Conservation (phyloP, 306 rosid genomes). For the Trichosanthes cucumerina region DNA sequence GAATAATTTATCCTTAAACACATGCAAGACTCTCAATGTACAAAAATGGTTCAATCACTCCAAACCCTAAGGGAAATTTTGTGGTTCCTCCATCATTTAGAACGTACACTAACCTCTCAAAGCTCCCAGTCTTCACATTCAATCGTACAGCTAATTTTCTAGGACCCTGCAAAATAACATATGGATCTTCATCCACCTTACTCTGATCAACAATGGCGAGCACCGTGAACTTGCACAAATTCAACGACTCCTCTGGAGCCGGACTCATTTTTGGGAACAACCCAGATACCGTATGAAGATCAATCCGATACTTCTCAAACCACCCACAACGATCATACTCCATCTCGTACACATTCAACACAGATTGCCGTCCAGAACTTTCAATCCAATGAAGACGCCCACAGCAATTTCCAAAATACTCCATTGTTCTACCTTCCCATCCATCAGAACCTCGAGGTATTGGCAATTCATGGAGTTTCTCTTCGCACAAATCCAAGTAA, state of each 20-base stretch:
- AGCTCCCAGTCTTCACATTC: not conserved
- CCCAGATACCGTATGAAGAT: no score
- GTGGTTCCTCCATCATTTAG: not conserved
- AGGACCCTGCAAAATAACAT: conserved; percentile 12
- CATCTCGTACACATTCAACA: not conserved
- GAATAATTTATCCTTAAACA: not conserved
- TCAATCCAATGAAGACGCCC: no score
- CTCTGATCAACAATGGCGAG: conserved; percentile 3
- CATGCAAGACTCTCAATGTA: conserved; percentile 19
- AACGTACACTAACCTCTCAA: not conserved
- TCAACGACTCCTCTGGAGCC: not conserved
- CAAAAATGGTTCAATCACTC: not conserved
- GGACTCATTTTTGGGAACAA: no score
- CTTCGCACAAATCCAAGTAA: conserved; percentile 6
- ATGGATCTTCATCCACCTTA: conserved; percentile 12
- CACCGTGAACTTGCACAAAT: conserved; percentile 1
- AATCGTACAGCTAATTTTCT: conserved; percentile 14
- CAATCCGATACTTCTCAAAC: no score
- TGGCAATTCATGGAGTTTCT: conserved; percentile 9
- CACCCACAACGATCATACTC: no score
- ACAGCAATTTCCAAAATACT: conserved; percentile 4
- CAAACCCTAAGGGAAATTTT: no score
- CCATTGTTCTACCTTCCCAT: not conserved
- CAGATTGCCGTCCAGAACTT: no score
- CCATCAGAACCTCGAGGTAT: not conserved